Evolutionary conservation across 805 yeast species (phyloP).

Genomic region (Starmerella apis): DNA sequence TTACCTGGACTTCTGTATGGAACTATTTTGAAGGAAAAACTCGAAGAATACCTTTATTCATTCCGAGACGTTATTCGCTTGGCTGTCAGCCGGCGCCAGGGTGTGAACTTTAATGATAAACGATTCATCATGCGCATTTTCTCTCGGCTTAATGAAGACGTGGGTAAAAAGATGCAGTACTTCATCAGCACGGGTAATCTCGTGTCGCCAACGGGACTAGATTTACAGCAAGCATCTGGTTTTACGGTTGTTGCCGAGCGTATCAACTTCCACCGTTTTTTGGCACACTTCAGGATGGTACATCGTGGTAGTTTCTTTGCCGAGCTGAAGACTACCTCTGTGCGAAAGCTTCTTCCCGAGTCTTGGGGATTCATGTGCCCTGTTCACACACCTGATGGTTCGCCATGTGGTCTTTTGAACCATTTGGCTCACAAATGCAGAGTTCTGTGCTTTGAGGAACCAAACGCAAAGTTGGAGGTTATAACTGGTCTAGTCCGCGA

Average conservation of each 20-base stretch:
- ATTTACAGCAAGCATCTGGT: constrained; percentile 95
- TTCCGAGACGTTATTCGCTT: constrained; percentile 64
- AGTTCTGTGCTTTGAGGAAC: constrained; percentile 49
- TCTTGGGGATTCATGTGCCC: constrained; percentile 99
- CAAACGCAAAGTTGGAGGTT: constrained; percentile 6
- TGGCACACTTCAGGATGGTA: constrained; percentile 98
- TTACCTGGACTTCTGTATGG: constrained; percentile 94
- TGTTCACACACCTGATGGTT: constrained; percentile 98
- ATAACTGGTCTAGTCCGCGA: constrained; percentile 52
- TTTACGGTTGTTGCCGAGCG: constrained; percentile 98
- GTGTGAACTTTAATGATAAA: constrained; percentile 73
- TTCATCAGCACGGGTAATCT: constrained; percentile 94
- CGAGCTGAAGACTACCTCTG: constrained; percentile 93
- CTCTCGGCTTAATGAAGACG: constrained; percentile 73
- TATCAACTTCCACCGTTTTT: constrained; percentile 91
- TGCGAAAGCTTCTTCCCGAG: constrained; percentile 90
- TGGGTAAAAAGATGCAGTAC: constrained; percentile 88
- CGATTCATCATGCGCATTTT: constrained; percentile 75
- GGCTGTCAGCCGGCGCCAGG: constrained; percentile 65
- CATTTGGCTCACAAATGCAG: constrained; percentile 93
- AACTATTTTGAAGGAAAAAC: constrained; percentile 91
- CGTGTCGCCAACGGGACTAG: constrained; percentile 93
- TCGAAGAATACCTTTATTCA: constrained; percentile 78
- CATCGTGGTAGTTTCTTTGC: constrained; percentile 99
- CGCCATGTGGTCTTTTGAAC: constrained; percentile 96